Evolutionary conservation across 495 filamentous ascomycete genomes (phyloP).

Genomic region (Lepidopterella palustris): DNA sequence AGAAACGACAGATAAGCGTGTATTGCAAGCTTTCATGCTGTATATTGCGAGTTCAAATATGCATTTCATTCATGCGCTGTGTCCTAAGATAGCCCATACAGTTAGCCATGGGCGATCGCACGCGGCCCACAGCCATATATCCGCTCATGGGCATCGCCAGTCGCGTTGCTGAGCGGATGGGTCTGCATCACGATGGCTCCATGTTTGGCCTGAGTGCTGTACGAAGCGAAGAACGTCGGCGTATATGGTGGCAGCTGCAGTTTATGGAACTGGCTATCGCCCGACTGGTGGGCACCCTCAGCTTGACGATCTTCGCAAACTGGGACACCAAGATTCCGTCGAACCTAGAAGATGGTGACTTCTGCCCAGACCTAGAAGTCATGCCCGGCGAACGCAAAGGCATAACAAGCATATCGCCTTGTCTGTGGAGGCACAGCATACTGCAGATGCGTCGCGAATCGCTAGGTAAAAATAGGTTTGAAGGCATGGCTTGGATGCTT

Average conservation of each 20-base stretch:
- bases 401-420: background rate
- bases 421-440: background rate
- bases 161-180: background rate
- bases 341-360: conserved; percentile 8
- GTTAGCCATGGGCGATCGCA: background rate
- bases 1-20: background rate
- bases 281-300: background rate
- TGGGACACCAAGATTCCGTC: conserved; percentile 5
- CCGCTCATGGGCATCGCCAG: background rate
- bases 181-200: background rate
- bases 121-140: background rate
- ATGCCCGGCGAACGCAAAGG: background rate
- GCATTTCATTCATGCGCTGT: background rate
- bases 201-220: background rate
- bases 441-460: background rate
- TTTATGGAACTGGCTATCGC: background rate
- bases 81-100: background rate
- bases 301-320: conserved; percentile 1
- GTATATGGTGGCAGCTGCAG: conserved; percentile 6
- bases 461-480: background rate
- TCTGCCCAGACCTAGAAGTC: background rate
- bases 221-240: background rate
- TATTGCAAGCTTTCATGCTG: background rate
- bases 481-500: background rate
- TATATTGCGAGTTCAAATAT: background rate